Percentiles rank a stretch among this genome's conserved stretches.
phyloP scores from a whole-genome alignment of 805 yeast genomes.

The Candida ponderosae region DNA sequence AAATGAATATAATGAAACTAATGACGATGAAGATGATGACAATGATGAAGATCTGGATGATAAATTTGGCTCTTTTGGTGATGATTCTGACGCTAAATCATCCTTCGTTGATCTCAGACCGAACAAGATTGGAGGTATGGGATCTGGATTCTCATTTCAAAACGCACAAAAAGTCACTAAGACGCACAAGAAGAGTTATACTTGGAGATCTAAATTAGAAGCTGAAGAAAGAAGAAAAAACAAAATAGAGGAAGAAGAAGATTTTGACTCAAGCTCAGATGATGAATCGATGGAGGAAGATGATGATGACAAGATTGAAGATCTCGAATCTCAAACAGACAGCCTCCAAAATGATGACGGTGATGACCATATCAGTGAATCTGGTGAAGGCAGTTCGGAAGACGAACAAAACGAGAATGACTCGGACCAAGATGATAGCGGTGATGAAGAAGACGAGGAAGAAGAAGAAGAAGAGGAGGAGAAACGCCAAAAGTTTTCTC shows the following conservation, averaged over 20 bases:
- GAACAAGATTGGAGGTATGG: conserved; percentile 47
- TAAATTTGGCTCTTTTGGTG: conserved; percentile 16
- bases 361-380: conserved; percentile 19
- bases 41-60: conserved; percentile 19
- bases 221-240: conserved; percentile 34
- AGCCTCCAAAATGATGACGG: conserved; percentile 21
- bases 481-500: conserved; percentile 32
- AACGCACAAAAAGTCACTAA: conserved; percentile 43
- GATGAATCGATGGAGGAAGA: conserved; percentile 7
- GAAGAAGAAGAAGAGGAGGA: conserved; percentile 21
- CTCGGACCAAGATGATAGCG: conserved; percentile 26
- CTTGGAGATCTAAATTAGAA: conserved; percentile 62
- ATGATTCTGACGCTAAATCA: conserved; percentile 16
- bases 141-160: conserved; percentile 64
- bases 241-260: conserved; percentile 51
- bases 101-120: conserved; percentile 71
- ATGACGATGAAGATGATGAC: conserved; percentile 12
- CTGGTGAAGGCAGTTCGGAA: conserved; percentile 20
- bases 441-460: conserved; percentile 25
- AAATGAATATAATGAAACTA: conserved; percentile 8
- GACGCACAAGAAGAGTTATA: conserved; percentile 47
- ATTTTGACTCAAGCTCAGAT: conserved; percentile 36
- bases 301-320: conserved; percentile 11
- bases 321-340: too few relatives aligned
- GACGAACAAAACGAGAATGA: conserved; percentile 24